Percentiles rank a stretch among this genome's conserved stretches.
Conservation (phyloP, 2,329 filamentous ascomycete species). For the Alternaria gaisen region DNA sequence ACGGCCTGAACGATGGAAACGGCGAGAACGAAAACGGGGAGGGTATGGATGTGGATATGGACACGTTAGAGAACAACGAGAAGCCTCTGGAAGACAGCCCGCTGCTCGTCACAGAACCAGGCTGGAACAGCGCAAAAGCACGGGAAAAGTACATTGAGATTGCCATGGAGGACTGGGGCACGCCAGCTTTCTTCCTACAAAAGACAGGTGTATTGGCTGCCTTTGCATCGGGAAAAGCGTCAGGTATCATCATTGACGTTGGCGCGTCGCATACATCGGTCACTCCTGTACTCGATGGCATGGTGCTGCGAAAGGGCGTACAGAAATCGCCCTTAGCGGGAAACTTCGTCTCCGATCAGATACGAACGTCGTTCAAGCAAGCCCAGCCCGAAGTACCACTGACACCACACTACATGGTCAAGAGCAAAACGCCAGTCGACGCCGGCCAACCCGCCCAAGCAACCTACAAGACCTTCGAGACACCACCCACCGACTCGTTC, state of each 20-base stretch:
- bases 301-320: conserved; percentile 87
- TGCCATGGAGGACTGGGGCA: conserved; percentile 96
- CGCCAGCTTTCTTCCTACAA: conserved; percentile 92
- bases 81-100: conserved; percentile 90
- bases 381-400: conserved; percentile 75
- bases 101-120: conserved; percentile 89
- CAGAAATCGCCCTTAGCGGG: conserved; percentile 87
- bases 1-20: conserved; percentile 83
- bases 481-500: conserved; percentile 73
- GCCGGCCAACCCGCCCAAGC: conserved; percentile 82
- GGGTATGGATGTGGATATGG: conserved; percentile 63
- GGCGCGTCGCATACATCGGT: conserved; percentile 89
- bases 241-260: conserved; percentile 89
- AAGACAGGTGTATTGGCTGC: conserved; percentile 88
- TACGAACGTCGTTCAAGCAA: conserved; percentile 79
- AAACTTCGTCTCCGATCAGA: conserved; percentile 87
- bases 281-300: conserved; percentile 90
- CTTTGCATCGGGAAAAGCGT: conserved; percentile 92
- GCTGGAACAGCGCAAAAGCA: conserved; percentile 88
- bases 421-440: conserved; percentile 88
- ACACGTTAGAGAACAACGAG: conserved; percentile 67
- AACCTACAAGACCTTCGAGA: conserved; percentile 74
- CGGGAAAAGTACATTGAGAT: conserved; percentile 95
- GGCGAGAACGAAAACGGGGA: conserved; percentile 68
- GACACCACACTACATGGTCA: conserved; percentile 85